Conservation (phyloP, 192 early-diverging fungal genomes). For the Coemansia sp. region DNA sequence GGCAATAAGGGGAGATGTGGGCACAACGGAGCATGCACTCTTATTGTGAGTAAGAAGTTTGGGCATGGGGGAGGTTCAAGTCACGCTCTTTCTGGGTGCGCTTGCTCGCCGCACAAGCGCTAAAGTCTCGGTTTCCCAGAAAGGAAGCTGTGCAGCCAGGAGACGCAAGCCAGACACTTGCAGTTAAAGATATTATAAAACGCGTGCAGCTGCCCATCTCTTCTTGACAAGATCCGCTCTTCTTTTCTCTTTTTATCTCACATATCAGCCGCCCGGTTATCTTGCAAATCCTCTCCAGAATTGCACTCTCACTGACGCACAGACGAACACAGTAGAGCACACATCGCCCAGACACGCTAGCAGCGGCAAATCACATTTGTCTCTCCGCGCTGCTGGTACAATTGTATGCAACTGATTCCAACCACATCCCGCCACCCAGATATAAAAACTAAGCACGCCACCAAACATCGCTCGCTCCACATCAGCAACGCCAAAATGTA, state of each 20-base stretch:
- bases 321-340: too few species aligned
- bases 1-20: background rate
- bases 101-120: background rate
- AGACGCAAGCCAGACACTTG: too few species aligned
- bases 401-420: constrained; percentile 6
- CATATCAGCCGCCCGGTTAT: too few species aligned
- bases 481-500: constrained; percentile 1
- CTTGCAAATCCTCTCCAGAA: too few species aligned
- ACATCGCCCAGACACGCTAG: background rate
- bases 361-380: background rate
- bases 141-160: background rate
- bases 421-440: background rate
- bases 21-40: background rate
- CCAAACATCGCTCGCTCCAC: background rate
- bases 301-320: too few species aligned
- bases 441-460: background rate
- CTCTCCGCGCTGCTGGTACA: background rate
- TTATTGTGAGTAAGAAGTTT: constrained; percentile 4
- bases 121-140: constrained; percentile 11
- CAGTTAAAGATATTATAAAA: too few species aligned
- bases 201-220: too few species aligned
- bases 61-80: background rate
- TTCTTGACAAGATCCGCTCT: too few species aligned
- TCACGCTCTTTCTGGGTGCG: constrained; percentile 4
- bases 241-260: too few species aligned